Percentiles rank a stretch among this genome's conserved stretches.
Evolutionary conservation across 139 green algal genomes (phyloP).

Genomic region (Volvox reticuliferus): DNA sequence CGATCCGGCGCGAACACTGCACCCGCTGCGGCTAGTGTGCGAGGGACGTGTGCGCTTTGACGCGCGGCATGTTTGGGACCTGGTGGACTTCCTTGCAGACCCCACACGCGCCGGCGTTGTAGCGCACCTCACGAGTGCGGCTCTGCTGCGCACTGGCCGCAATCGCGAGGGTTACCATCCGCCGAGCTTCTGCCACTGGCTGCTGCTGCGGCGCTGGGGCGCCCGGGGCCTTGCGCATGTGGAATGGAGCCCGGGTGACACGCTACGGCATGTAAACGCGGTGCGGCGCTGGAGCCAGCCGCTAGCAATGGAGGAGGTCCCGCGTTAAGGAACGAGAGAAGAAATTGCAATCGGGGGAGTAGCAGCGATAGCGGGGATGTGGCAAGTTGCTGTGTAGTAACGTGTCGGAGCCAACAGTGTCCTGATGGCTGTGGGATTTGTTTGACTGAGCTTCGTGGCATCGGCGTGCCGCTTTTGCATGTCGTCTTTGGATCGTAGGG

Average conservation of each 20-base stretch:
- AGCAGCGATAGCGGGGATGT: too few relatives aligned
- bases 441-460: too few relatives aligned
- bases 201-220: constrained; percentile 26
- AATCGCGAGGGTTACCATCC: neutral
- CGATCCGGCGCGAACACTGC: neutral
- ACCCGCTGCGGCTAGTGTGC: constrained; percentile 6
- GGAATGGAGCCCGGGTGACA: constrained; percentile 27
- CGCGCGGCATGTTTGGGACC: constrained; percentile 5
- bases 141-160: neutral
- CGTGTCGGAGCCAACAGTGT: too few relatives aligned
- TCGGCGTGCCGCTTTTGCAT: too few relatives aligned
- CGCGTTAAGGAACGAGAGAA: too few relatives aligned
- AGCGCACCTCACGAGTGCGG: neutral
- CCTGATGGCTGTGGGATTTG: too few relatives aligned
- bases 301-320: neutral
- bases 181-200: constrained; percentile 6
- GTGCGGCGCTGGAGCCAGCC: neutral
- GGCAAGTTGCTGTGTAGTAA: too few relatives aligned
- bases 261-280: neutral
- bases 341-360: too few relatives aligned
- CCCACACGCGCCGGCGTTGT: neutral
- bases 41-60: neutral
- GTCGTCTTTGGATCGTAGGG: too few relatives aligned
- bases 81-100: constrained; percentile 21
- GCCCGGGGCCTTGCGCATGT: constrained; percentile 9